These are phyloP conservation scores for Penicillium brasilianum DNA, from an alignment of 2,329 filamentous ascomycete genomes.

Conservation along the genomic window DNA sequence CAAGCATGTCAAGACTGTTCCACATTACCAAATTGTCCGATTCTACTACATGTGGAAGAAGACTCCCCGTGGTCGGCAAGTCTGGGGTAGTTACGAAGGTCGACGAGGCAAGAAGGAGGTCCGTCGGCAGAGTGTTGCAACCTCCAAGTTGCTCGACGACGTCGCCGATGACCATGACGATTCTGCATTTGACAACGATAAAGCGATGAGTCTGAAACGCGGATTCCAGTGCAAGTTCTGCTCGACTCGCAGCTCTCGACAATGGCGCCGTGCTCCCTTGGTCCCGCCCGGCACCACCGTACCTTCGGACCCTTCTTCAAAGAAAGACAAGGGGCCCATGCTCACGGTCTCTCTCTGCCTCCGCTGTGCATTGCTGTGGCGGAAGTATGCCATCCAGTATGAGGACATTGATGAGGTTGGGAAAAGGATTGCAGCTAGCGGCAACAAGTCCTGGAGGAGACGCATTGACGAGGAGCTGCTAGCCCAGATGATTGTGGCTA, in stretches of 20 bases:
- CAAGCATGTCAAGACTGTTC: conserved; percentile 78
- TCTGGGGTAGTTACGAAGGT: conserved; percentile 88
- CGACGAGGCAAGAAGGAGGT: conserved; percentile 89
- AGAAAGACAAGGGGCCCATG: conserved; percentile 75
- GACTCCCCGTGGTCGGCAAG: conserved; percentile 77
- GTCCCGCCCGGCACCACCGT: conserved; percentile 73
- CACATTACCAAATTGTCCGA: conserved; percentile 79
- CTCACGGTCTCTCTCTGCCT: conserved; percentile 84
- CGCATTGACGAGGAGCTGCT: conserved; percentile 87
- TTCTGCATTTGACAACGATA: conserved; percentile 91
- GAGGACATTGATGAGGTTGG: conserved; percentile 90
- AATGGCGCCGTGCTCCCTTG: conserved; percentile 89
- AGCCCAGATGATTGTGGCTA: conserved; percentile 51
- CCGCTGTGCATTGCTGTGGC: conserved; percentile 90
- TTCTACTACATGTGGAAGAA: conserved; percentile 99
- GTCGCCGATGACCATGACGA: conserved; percentile 92
- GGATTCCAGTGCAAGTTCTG: conserved; percentile 96
- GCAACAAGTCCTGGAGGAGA: conserved; percentile 82
- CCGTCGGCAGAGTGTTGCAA: conserved; percentile 65
- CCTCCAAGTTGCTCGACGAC: conserved; percentile 80
- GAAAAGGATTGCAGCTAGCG: conserved; percentile 81
- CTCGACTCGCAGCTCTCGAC: conserved; percentile 74
- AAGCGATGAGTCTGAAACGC: conserved; percentile 78
- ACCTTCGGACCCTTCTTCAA: conserved; percentile 66
- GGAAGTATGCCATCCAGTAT: conserved; percentile 94